Evolutionary conservation across 1,284 basidiomycete genomes (phyloP), one percentile per base, ranked within the genome.

Genomic region (Boletus subluridellus): DNA sequence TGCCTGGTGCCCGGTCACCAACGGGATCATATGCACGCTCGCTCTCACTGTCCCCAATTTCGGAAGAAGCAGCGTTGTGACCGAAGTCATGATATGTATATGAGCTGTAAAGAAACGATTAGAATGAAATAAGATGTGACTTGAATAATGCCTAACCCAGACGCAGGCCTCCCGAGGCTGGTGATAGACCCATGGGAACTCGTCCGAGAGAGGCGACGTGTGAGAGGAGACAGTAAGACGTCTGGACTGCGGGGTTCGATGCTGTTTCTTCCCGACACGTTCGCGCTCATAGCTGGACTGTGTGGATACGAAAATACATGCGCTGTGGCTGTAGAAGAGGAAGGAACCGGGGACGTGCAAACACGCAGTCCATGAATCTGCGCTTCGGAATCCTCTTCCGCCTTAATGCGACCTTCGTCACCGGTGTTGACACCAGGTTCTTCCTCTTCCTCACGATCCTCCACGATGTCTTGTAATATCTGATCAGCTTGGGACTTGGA

Each of bases 341-440:
- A 67, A 35, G 69, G 56, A 34, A 68, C 60, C 8, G 73, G 64
- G 9, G 73, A 69, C 14, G 83, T 87, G 39, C 77, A 79, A 57
- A 88, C 81, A 57, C 82, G 78, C 62, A 89, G 69, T 4, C 86
- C 86, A 49, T 87, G 85, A 21, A 88, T 80, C 57, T 80, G 78
- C 3, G 73, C 67, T 9, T 77, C 42, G 24, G 32, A 72, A 28
- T 63, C 63, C 17, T 63, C 59, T 32, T 64, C 62, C 0, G 59
- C 49, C 26, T 61, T 49, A 7, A 50, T 35, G 26, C 35, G 45
- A 35, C 46, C 60, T 37, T 54, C 54, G 8, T 52, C 45, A 8
- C 48, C 39, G 3, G 46, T 35, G 8, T 67, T 66, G 26, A 64
- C 63, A 45, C 21, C 48, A 8, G 42, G 42, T 35, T 60, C 65